These are phyloP conservation scores for Hanseniaspora hatyaiensis DNA, from an alignment of 805 yeast genomes.

Conservation along the genomic window DNA sequence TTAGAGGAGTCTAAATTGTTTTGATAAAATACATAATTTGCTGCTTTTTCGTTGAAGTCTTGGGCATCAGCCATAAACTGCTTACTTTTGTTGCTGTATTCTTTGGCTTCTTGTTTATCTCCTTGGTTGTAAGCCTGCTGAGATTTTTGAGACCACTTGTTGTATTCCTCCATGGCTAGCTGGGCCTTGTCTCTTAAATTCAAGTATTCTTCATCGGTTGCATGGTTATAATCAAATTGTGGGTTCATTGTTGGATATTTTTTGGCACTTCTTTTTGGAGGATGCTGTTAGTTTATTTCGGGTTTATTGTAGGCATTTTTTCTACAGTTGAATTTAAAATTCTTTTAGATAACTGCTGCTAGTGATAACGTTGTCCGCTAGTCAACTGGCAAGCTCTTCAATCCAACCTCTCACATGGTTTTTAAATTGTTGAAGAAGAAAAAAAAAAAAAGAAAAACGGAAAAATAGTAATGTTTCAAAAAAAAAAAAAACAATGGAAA, in stretches of 20 bases:
- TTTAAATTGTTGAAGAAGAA: too few species aligned
- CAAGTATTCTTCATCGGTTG: slow-evolving; percentile 53
- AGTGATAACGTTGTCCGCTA: too few species aligned
- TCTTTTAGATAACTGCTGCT: too few species aligned
- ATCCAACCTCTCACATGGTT: too few species aligned
- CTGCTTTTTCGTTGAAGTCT: slow-evolving; percentile 63
- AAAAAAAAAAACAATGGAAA: too few species aligned
- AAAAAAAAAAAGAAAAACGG: too few species aligned
- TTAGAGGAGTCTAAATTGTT: slow-evolving; percentile 77
- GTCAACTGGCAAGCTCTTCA: too few species aligned
- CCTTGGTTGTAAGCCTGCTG: slow-evolving; percentile 69
- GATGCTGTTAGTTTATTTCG: neutral
- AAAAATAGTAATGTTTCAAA: too few species aligned
- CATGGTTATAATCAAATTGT: slow-evolving; percentile 54
- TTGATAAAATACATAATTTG: slow-evolving; percentile 75
- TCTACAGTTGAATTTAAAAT: too few species aligned
- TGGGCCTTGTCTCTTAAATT: slow-evolving; percentile 58
- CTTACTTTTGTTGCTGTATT: slow-evolving; percentile 59
- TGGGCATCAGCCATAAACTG: slow-evolving; percentile 51
- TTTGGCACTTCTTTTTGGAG: neutral
- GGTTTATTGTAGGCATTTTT: neutral
- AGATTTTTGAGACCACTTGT: slow-evolving; percentile 49
- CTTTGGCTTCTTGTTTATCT: slow-evolving; percentile 60
- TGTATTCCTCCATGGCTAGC: slow-evolving; percentile 46
- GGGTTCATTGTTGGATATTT: neutral